Percentiles rank a stretch among this genome's conserved stretches.
These are phyloP conservation scores for Sechiopsis laciniata DNA, from an alignment of 306 rosid species.

Conservation along the genomic window DNA sequence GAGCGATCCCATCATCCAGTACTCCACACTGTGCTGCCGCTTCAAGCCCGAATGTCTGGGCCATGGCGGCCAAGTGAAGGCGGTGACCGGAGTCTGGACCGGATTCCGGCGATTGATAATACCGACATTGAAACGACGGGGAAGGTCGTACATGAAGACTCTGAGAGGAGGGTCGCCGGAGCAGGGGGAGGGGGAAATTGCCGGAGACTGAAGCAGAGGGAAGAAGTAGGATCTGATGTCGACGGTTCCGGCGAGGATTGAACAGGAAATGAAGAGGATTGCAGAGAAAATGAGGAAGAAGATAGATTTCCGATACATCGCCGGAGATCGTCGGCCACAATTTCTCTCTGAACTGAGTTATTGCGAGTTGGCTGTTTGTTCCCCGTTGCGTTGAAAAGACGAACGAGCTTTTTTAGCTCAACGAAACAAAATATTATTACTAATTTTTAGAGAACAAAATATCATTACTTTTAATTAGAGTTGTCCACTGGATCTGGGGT, in stretches of 20 bases:
- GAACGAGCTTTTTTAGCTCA: too few species aligned
- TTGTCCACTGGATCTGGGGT: too few species aligned
- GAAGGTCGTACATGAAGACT: conserved; percentile 89
- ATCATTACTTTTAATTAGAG: too few species aligned
- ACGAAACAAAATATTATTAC: too few species aligned
- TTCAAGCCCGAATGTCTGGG: conserved; percentile 73
- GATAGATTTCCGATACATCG: conserved; percentile 50
- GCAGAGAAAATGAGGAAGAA: conserved; percentile 40
- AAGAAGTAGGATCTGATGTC: conserved; percentile 68
- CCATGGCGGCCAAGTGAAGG: conserved; percentile 57
- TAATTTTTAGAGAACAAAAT: too few species aligned
- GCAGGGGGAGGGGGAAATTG: conserved; percentile 29
- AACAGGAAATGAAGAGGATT: conserved; percentile 53
- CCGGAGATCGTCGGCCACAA: background rate
- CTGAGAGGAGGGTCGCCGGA: conserved; percentile 43
- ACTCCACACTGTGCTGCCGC: conserved; percentile 90
- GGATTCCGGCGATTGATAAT: conserved; percentile 52
- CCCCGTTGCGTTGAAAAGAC: too few species aligned
- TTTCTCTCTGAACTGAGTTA: background rate
- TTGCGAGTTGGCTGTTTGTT: background rate
- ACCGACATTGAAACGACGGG: conserved; percentile 82
- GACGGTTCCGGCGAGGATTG: conserved; percentile 48
- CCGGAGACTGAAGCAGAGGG: conserved; percentile 37
- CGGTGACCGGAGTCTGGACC: conserved; percentile 52
- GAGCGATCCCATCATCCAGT: conserved; percentile 98